Percentiles rank a stretch among this genome's conserved stretches.
phyloP scores from a whole-genome alignment of 2,329 filamentous ascomycete genomes.

The Ceratocystis variospora region DNA sequence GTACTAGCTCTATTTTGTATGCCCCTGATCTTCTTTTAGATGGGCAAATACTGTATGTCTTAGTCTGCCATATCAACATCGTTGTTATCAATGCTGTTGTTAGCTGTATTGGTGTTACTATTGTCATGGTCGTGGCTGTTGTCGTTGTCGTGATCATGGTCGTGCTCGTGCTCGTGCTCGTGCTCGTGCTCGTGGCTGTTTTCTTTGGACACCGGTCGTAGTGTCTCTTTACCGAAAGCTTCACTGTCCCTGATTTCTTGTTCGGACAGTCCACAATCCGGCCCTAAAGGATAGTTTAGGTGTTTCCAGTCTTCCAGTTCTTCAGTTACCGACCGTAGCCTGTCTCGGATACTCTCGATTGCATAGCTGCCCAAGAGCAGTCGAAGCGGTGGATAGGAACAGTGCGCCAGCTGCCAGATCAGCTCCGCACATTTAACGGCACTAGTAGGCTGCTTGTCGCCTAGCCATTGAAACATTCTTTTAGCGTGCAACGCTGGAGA shows the following conservation, averaged over 20 bases:
- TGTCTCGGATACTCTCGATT: constrained; percentile 86
- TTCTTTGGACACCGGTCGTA: background rate
- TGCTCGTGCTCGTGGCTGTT: constrained; percentile 10
- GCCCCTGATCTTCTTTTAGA: background rate
- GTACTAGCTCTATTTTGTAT: background rate
- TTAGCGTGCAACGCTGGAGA: constrained; percentile 79
- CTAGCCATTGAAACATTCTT: constrained; percentile 87
- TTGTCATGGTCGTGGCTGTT: background rate
- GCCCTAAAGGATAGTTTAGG: constrained; percentile 42
- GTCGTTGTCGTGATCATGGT: background rate
- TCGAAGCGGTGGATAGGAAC: constrained; percentile 77
- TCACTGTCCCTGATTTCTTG: constrained; percentile 16
- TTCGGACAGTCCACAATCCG: constrained; percentile 17
- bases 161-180: constrained; percentile 12
- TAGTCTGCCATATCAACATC: constrained; percentile 17
- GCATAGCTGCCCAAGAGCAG: constrained; percentile 85
- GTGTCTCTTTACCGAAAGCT: background rate
- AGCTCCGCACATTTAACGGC: constrained; percentile 86
- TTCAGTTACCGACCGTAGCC: constrained; percentile 79
- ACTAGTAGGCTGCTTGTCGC: constrained; percentile 81
- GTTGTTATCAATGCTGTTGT: background rate
- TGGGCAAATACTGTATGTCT: background rate
- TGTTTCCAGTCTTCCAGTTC: constrained; percentile 92
- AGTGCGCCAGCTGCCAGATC: constrained; percentile 89
- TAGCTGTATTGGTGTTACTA: too few relatives aligned